Percentiles rank a stretch among this genome's conserved stretches.
Conservation (phyloP, 2,329 filamentous ascomycete species). For the Cytospora schulzeri region DNA sequence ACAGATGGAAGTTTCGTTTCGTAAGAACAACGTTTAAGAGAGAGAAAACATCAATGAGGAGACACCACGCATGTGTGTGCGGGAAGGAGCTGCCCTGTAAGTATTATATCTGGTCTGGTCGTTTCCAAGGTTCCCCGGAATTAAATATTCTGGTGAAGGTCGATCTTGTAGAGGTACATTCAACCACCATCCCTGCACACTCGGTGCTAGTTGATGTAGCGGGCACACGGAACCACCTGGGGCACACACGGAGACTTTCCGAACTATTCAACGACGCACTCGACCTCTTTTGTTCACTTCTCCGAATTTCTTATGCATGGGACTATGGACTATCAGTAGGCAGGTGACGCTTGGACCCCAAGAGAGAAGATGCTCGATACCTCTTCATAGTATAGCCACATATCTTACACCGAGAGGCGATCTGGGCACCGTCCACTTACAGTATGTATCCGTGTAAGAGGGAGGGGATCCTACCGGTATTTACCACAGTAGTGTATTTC, state of each 20-base stretch:
- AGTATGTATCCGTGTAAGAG: neutral
- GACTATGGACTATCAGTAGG: neutral
- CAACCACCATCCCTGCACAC: neutral
- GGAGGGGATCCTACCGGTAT: neutral
- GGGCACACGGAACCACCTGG: neutral
- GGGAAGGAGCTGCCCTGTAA: neutral
- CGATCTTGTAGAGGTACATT: neutral
- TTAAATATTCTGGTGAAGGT: neutral
- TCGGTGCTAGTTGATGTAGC: neutral
- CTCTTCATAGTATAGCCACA: neutral
- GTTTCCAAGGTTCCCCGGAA: too few species aligned
- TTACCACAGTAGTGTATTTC: too few species aligned
- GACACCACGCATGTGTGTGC: neutral
- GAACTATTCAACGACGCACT: neutral
- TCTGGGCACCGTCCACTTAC: neutral
- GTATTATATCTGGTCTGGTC: neutral
- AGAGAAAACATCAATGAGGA: neutral
- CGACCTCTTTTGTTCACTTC: neutral
- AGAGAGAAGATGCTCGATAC: neutral
- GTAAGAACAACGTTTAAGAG: neutral
- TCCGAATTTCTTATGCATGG: neutral
- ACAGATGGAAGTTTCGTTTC: neutral
- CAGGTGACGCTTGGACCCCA: neutral
- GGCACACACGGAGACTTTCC: neutral
- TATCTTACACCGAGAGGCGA: neutral